Base-by-base conservation (phyloP, 176 grass and related monocot species). In the Pharus latifolius region DNA sequence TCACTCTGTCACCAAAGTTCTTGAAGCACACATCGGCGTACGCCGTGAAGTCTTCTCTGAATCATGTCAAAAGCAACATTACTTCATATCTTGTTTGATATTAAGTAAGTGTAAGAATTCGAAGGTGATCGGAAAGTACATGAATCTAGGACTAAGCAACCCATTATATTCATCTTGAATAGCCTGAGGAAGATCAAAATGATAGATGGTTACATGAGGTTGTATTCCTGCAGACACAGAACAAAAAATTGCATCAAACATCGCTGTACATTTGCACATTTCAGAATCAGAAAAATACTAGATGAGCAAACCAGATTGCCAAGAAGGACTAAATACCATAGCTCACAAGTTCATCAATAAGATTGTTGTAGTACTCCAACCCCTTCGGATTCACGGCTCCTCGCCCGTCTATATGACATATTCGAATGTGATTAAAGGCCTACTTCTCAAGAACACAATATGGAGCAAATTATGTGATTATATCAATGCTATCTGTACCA, bases 151-250 rank as follows among this genome's bases (percentile, higher is more conserved):
- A 80, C 84, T 93, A 34, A 98, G 63, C 30, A 85, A 12, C 12
- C 90, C 95, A 1, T 41, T 46, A 45, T 98, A 88, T 72, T 91
- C 84, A 24, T 93, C 87, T 75, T 98, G 78, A 29, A 98, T 74
- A 76, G 87, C 84, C 78, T 87, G 90, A 26, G 95, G 90, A 33
- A 93, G 91, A 78, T 98, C 95, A 29, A 93, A 98, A 81, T 93
- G 90, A 33, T 88, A 80, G 23, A 98, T 77, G 20, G 95, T 98
- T 13, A 98, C 87, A 17, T 98, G 90, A 56, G 95, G 84, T 24
- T 98, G 80, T 70, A 98, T 86, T 71, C 89, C 89, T 98, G 56
- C 70, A 87, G 15, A 46, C 59, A 51, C 37, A 69, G n/a, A n/a
- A n/a, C 13, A 85, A 38, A 46, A 69, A 6, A 32, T 38, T 16